phyloP scores from a whole-genome alignment of 2,329 filamentous ascomycete species.

The Didymella pomorum region DNA sequence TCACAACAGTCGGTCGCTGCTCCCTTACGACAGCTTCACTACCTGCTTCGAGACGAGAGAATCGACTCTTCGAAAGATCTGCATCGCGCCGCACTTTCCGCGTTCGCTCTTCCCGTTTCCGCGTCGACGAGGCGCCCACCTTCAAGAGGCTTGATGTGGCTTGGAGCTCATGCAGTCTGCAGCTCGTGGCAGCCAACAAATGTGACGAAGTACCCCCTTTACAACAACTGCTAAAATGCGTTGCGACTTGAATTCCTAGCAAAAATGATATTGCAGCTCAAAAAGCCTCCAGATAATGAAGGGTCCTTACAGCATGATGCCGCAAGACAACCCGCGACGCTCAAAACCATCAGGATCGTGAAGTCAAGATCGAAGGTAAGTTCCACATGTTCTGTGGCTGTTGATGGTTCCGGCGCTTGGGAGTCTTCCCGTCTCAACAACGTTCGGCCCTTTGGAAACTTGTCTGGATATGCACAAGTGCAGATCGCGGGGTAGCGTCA shows the following conservation, averaged over 20 bases:
- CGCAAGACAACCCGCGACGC: background rate
- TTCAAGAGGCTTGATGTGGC: background rate
- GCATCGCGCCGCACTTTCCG: conserved; percentile 5
- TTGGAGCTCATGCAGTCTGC: background rate
- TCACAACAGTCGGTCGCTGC: background rate
- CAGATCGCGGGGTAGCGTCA: conserved; percentile 14
- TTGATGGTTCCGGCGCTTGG: background rate
- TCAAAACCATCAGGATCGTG: background rate
- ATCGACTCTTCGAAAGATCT: background rate
- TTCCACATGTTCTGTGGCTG: background rate
- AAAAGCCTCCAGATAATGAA: background rate
- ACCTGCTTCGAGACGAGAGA: background rate
- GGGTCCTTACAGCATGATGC: background rate
- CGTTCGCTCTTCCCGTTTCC: background rate
- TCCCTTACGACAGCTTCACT: background rate
- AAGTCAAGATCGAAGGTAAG: background rate
- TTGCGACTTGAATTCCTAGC: background rate
- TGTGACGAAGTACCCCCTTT: background rate
- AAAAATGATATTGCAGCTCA: background rate
- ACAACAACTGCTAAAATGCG: background rate
- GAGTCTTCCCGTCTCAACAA: conserved; percentile 9
- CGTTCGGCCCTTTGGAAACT: conserved; percentile 1
- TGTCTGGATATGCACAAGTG: conserved; percentile 7
- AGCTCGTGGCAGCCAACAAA: background rate
- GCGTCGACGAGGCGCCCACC: background rate